Percentiles rank a stretch among this genome's conserved stretches.
These are phyloP conservation scores for Melanomma pulvis-pyrius DNA, from an alignment of 495 filamentous ascomycete species.

Conservation along the genomic window DNA sequence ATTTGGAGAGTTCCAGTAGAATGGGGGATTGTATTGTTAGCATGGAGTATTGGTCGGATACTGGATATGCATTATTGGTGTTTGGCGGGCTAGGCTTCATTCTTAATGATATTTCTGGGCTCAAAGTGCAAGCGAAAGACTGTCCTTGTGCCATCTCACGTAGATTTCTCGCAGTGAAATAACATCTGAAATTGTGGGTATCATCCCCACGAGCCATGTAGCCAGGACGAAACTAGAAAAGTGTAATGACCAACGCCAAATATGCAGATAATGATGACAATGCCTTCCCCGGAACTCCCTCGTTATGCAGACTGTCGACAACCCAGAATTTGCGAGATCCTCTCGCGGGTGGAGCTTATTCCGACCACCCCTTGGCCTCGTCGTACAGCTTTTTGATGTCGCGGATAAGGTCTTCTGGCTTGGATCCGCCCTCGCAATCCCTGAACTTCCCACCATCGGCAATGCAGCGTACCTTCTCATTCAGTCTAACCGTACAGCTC, in stretches of 20 bases:
- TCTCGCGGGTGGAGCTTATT: too few relatives aligned
- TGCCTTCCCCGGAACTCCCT: not conserved
- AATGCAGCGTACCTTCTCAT: constrained; percentile 79
- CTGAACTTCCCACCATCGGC: constrained; percentile 79
- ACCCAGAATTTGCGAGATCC: not conserved
- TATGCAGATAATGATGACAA: not conserved
- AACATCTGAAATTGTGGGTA: not conserved
- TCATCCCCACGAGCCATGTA: not conserved
- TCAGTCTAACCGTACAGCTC: constrained; percentile 82
- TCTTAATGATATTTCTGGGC: not conserved
- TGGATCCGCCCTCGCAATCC: constrained; percentile 70
- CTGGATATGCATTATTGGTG: constrained; percentile 21
- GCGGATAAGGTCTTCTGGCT: constrained; percentile 71
- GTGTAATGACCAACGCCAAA: not conserved
- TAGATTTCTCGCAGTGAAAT: not conserved
- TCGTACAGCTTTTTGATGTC: constrained; percentile 63
- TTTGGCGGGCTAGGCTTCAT: not conserved
- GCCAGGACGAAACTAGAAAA: not conserved
- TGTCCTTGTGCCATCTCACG: not conserved
- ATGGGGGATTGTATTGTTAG: constrained; percentile 10
- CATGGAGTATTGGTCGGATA: constrained; percentile 15
- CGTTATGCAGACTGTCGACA: not conserved
- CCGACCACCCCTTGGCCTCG: constrained; percentile 14
- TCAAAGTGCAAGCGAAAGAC: not conserved
- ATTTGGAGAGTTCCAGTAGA: constrained; percentile 57